Evolutionary conservation across 208 protist genomes (phyloP), one percentile per base, ranked within the genome.

Genomic region (Acanthamoeba healyi): DNA sequence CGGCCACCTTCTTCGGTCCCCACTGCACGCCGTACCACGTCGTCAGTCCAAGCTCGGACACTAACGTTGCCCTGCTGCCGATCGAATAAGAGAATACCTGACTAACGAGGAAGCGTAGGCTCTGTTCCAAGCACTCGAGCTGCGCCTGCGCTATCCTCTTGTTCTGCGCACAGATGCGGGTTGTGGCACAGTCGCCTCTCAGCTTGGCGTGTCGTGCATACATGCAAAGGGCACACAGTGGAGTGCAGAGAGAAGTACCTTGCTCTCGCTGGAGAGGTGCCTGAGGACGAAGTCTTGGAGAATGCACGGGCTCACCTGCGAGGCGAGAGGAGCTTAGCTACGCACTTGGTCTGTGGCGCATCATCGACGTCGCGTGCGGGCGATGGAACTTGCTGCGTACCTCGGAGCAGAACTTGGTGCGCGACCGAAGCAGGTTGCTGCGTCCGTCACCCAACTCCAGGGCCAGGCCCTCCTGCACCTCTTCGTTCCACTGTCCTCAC

Each of bases 401-500:
- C 65, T 74, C 65, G 22, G 65, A 74, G 36, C 65, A 81, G 22
- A 81, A 81, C 38, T 81, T 40, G 38, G 70, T 38, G 4, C 70
- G 70, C 40, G 36, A 81, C n/a, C 65, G 26, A 17, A 74, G 65
- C n/a, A 74, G 26, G n/a, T 22, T 40, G 19, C 24, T 81, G 36
- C 36, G 36, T 19, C 36, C 36, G n/a, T 81, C 70, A 5, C 36
- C 32, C 34, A 81, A 34, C 40, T 81, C 70, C 22, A 81, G 36
- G 70, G 10, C 24, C 24, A 81, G 1, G 10, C 70, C 70, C 40
- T 81, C 70, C 15, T 81, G 70, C 36, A 81, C 36, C 40, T 40
- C 70, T 46, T 81, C 70, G 36, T 81, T 81, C 70, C 70, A 81
- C 70, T 81, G 70, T n/a, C n/a, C n/a, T n/a, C 54, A n/a, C n/a